phyloP scores from a whole-genome alignment of 768 basidiomycete species.

The Boletus tomentosulus region DNA sequence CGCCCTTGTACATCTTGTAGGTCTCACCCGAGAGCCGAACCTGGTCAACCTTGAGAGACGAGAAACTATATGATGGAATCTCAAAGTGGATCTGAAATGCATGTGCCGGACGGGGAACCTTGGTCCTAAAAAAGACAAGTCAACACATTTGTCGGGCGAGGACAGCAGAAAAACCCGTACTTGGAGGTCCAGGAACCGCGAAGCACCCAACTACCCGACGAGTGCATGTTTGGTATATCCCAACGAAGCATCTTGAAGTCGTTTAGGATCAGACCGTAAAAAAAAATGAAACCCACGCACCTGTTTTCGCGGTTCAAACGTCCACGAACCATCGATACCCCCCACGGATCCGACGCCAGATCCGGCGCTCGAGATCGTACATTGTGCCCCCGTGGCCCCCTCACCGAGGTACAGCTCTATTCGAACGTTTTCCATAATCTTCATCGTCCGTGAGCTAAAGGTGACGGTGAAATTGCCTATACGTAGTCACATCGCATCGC shows the following conservation, averaged over 20 bases:
- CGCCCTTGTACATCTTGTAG: constrained; percentile 92
- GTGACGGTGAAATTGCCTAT: constrained; percentile 59
- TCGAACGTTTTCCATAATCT: constrained; percentile 65
- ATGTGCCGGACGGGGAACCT: constrained; percentile 60
- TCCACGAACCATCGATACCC: constrained; percentile 63
- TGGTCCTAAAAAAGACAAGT: constrained; percentile 30
- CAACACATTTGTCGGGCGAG: background rate
- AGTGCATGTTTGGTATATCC: constrained; percentile 66
- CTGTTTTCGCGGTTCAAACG: constrained; percentile 66
- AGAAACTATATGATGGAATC: constrained; percentile 67
- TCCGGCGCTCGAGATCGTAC: constrained; percentile 57
- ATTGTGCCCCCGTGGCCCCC: constrained; percentile 68
- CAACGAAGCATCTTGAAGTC: constrained; percentile 65
- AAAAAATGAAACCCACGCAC: constrained; percentile 33
- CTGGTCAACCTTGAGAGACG: constrained; percentile 80
- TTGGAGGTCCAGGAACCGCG: constrained; percentile 72
- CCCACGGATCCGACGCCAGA: constrained; percentile 41
- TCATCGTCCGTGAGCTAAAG: constrained; percentile 59
- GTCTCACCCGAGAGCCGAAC: constrained; percentile 72
- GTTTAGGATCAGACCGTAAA: background rate
- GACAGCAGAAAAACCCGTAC: constrained; percentile 37
- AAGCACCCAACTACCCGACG: constrained; percentile 67
- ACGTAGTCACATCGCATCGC: background rate
- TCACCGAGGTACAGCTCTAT: constrained; percentile 75
- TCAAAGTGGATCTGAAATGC: constrained; percentile 72